Conservation (phyloP, 257 asterid species). For the Solanum okadae region DNA sequence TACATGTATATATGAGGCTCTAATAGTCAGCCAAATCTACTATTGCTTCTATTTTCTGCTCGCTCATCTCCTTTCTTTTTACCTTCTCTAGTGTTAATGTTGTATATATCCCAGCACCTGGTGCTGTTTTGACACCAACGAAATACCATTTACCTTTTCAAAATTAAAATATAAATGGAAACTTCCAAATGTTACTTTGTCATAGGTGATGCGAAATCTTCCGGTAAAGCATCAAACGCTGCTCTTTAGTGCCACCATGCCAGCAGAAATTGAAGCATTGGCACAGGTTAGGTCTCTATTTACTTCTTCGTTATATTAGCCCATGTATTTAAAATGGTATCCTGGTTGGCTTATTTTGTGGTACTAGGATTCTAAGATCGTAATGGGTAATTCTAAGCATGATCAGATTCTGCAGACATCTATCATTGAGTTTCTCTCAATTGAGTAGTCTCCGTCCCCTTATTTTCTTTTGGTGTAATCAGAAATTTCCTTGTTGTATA, state of each 20-base stretch:
- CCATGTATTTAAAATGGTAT: not conserved
- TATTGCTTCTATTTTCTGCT: not conserved
- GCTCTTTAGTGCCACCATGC: constrained; percentile 94
- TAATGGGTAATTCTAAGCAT: not conserved
- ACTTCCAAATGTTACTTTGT: not conserved
- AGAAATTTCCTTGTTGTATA: not conserved
- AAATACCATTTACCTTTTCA: not conserved
- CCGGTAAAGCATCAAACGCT: constrained; percentile 74
- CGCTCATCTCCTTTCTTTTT: not conserved
- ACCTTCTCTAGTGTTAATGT: not conserved
- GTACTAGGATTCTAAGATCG: not conserved
- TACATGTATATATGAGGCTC: not conserved
- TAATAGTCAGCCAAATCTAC: not conserved
- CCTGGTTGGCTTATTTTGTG: not conserved
- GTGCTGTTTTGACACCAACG: not conserved
- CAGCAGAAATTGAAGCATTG: constrained; percentile 78
- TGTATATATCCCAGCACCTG: not conserved
- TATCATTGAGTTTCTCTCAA: not conserved
- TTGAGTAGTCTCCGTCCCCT: not conserved
- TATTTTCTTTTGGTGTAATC: not conserved
- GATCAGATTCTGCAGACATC: not conserved
- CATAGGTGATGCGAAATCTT: constrained; percentile 80
- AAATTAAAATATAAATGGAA: not conserved
- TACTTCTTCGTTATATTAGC: not conserved
- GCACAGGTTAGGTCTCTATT: constrained; percentile 48